Percentiles rank a stretch among this genome's conserved stretches.
These are phyloP conservation scores for Apiospora arundinis DNA, from an alignment of 2,329 filamentous ascomycete species.

Conservation along the genomic window DNA sequence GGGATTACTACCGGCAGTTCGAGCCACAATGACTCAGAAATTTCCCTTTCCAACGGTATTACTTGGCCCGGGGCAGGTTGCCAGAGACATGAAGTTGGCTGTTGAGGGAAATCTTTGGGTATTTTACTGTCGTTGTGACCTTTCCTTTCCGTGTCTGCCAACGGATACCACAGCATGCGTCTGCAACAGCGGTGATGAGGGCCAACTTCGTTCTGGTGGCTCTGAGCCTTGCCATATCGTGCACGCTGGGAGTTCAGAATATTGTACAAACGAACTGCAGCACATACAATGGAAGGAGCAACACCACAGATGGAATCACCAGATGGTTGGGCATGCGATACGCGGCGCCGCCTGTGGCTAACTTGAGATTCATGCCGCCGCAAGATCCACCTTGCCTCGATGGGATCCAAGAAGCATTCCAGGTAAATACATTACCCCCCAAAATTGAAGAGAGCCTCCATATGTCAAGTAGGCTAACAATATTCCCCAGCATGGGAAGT, in stretches of 20 bases:
- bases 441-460: background rate
- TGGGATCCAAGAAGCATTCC: background rate
- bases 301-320: background rate
- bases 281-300: background rate
- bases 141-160: no score
- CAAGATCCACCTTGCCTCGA: background rate
- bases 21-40: background rate
- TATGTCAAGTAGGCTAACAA: background rate
- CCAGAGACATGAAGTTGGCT: background rate
- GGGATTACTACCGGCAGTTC: background rate
- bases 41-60: background rate
- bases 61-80: background rate
- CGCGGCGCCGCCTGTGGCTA: constrained; percentile 7
- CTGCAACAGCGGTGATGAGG: background rate
- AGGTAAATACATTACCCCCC: background rate
- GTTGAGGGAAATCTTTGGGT: background rate
- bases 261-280: background rate
- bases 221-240: constrained; percentile 1
- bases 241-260: background rate
- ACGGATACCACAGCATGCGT: background rate
- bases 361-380: constrained; percentile 4
- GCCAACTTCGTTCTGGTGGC: constrained; percentile 1
- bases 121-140: background rate
- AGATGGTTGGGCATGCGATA: constrained; percentile 21
- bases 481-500: constrained; percentile 33